A percentile compares a stretch with the other conserved stretches of the same genome.
These are phyloP conservation scores for Colletotrichum sp. DNA, from an alignment of 2,329 filamentous ascomycete species.

Conservation along the genomic window DNA sequence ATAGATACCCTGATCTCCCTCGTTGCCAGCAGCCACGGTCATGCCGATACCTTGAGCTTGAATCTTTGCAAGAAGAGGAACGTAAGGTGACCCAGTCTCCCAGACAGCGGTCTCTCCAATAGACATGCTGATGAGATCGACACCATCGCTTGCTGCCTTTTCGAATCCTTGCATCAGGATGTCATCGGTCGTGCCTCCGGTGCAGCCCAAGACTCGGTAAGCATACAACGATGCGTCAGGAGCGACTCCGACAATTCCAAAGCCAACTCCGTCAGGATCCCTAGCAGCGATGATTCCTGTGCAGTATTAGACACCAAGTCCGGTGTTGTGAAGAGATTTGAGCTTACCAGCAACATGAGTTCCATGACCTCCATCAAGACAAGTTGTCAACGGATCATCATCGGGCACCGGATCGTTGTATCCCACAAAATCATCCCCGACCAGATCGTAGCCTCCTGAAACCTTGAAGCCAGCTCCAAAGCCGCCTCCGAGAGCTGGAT, in stretches of 20 bases:
- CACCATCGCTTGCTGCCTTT: conserved; percentile 1
- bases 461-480: conserved; percentile 24
- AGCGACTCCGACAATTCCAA: conserved; percentile 28
- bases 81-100: conserved; percentile 6
- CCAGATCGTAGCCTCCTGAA: conserved; percentile 27
- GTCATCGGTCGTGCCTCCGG: conserved; percentile 2
- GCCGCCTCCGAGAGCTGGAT: conserved; percentile 24
- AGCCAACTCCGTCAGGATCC: conserved; percentile 1
- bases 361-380: conserved; percentile 39
- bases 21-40: conserved; percentile 5
- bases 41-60: conserved; percentile 10
- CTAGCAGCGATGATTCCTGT: conserved; percentile 1
- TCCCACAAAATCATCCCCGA: conserved; percentile 32
- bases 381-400: conserved; percentile 1
- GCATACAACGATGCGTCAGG: conserved; percentile 30
- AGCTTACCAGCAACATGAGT: conserved; percentile 48
- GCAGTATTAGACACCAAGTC: not conserved
- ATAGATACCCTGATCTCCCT: conserved; percentile 7
- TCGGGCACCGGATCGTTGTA: conserved; percentile 23
- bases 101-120: conserved; percentile 5
- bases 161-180: conserved; percentile 10
- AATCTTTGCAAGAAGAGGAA: conserved; percentile 1
- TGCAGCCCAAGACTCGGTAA: conserved; percentile 21
- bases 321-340: not conserved
- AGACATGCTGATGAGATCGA: conserved; percentile 14